phyloP scores from a whole-genome alignment of 2,329 filamentous ascomycete species.

The Graphilbum ipis-grandicollis region DNA sequence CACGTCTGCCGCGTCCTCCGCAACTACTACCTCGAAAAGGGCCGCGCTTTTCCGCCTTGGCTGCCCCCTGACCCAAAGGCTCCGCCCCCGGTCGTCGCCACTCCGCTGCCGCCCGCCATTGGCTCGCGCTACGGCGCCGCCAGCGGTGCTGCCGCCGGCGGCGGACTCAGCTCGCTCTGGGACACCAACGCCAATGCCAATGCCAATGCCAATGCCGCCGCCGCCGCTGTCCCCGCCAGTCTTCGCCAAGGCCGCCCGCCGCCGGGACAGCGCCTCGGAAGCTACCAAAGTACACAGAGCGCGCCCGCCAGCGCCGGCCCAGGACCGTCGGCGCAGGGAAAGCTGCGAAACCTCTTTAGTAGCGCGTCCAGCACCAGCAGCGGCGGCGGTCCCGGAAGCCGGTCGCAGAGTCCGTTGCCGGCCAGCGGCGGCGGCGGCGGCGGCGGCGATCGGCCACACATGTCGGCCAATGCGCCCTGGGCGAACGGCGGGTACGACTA shows the following conservation, averaged over 20 bases:
- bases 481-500: slow-evolving; percentile 21
- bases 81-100: slow-evolving; percentile 30
- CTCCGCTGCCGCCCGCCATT: slow-evolving; percentile 32
- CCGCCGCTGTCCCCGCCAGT: slow-evolving; percentile 11
- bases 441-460: slow-evolving; percentile 21
- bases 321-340: slow-evolving; percentile 48
- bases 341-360: slow-evolving; percentile 69
- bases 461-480: slow-evolving; percentile 31
- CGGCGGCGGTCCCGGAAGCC: slow-evolving; percentile 37
- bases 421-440: slow-evolving; percentile 14
- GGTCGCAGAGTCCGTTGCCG: slow-evolving; percentile 15
- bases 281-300: slow-evolving; percentile 43
- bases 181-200: slow-evolving; percentile 24
- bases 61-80: slow-evolving; percentile 79
- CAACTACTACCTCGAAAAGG: slow-evolving; percentile 83
- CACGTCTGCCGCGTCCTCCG: slow-evolving; percentile 88
- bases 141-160: slow-evolving; percentile 16
- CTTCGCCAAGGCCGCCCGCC: slow-evolving; percentile 31
- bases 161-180: slow-evolving; percentile 39
- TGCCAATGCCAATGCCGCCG: slow-evolving; percentile 17
- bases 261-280: slow-evolving; percentile 57
- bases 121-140: slow-evolving; percentile 35
- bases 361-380: slow-evolving; percentile 29
- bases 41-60: slow-evolving; percentile 66
- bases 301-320: slow-evolving; percentile 17